Percentiles rank a stretch among this genome's conserved stretches.
Conservation (phyloP, 345 rosid species). For the Linum usitatissimum region DNA sequence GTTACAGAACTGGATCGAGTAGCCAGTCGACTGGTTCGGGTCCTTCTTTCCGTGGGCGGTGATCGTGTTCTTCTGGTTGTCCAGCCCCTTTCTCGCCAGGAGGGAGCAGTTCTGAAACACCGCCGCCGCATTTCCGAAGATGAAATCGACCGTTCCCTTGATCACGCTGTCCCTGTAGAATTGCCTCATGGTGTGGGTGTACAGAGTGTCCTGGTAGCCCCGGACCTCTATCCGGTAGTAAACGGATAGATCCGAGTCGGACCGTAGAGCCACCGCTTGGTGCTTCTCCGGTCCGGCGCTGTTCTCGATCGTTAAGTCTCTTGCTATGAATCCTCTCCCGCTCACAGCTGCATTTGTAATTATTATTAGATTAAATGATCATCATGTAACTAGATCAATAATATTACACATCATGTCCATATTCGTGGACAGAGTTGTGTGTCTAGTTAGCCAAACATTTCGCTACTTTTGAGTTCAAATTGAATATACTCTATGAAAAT, state of each 20-base stretch:
- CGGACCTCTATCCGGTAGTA: conserved; percentile 22
- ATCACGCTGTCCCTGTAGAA: conserved; percentile 27
- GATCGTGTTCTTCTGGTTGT: conserved; percentile 26
- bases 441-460: no score
- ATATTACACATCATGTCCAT: no score
- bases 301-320: conserved; percentile 27
- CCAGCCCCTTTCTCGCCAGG: conserved; percentile 16
- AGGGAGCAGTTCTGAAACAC: conserved; percentile 27
- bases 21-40: conserved; percentile 23
- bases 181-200: conserved; percentile 28
- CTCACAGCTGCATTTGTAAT: conserved; percentile 21
- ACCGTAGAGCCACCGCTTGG: conserved; percentile 34
- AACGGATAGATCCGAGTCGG: conserved; percentile 32
- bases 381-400: no score
- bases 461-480: no score
- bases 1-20: conserved; percentile 26
- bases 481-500: no score
- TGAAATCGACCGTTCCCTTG: conserved; percentile 31
- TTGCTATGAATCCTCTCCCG: conserved; percentile 31
- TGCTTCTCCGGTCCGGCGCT: conserved; percentile 31
- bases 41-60: conserved; percentile 31
- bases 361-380: no score
- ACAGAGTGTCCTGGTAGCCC: conserved; percentile 31
- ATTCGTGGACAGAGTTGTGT: no score
- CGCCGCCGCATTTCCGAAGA: conserved; percentile 29